phyloP scores from a whole-genome alignment of 169 alveolate genomes.

The Eimeria sp. region DNA sequence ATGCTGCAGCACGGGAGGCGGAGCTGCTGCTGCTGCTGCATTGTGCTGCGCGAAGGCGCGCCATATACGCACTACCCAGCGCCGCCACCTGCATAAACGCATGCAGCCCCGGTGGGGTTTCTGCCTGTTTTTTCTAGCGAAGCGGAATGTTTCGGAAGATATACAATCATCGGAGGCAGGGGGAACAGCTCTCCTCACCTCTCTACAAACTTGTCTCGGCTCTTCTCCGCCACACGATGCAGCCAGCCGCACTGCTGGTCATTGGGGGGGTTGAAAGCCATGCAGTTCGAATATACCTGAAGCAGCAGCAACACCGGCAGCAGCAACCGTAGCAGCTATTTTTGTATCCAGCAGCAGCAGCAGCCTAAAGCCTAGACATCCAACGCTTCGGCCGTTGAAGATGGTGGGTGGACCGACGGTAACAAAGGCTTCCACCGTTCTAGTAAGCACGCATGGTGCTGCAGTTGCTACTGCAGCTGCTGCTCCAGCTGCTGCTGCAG shows the following conservation, averaged over 20 bases:
- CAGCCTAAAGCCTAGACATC: not conserved
- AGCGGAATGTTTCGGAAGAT: not conserved
- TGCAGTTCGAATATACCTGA: constrained; percentile 78
- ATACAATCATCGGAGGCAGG: not conserved
- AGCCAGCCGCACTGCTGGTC: constrained; percentile 80
- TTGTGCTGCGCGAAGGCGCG: constrained; percentile 67
- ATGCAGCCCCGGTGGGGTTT: not conserved
- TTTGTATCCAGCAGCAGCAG: not conserved
- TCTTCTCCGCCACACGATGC: constrained; percentile 74
- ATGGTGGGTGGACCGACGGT: not conserved
- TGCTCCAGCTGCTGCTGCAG: not conserved
- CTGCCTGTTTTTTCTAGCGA: not conserved
- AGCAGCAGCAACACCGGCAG: not conserved
- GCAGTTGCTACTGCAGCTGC: not conserved
- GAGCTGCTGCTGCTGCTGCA: constrained; percentile 76
- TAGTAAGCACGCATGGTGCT: not conserved
- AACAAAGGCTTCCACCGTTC: not conserved
- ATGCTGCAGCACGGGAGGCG: constrained; percentile 67
- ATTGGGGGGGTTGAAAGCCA: constrained; percentile 78
- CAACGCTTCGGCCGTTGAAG: no score
- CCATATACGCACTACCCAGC: constrained; percentile 70
- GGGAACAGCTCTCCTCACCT: not conserved
- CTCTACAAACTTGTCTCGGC: constrained; percentile 65
- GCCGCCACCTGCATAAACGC: constrained; percentile 45
- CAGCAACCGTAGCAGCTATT: no score